Conservation (phyloP, 2,329 filamentous ascomycete species). For the Gnomoniopsis smithogilvyi region DNA sequence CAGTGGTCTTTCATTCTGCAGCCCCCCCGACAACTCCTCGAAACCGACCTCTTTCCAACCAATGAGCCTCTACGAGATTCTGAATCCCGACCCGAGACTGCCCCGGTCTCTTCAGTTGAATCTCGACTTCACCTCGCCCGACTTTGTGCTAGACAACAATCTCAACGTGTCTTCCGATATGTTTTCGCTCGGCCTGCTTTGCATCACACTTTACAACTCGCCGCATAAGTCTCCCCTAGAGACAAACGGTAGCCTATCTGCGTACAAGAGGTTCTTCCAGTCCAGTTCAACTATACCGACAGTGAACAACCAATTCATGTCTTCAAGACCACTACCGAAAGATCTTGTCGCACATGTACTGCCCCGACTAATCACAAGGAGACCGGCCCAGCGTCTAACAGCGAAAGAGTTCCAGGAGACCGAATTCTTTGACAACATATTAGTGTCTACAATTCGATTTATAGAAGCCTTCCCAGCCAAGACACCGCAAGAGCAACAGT, state of each 20-base stretch:
- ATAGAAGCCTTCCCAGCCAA: slow-evolving; percentile 89
- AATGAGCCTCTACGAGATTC: slow-evolving; percentile 76
- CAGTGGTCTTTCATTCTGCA: slow-evolving; percentile 87
- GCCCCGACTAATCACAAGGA: slow-evolving; percentile 79
- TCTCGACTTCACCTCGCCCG: slow-evolving; percentile 89
- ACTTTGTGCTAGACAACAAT: slow-evolving; percentile 90
- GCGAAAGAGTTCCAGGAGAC: slow-evolving; percentile 92
- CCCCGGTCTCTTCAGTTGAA: slow-evolving; percentile 82
- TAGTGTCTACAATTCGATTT: slow-evolving; percentile 95
- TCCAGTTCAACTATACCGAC: slow-evolving; percentile 77
- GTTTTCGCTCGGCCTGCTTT: slow-evolving; percentile 87
- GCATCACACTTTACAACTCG: slow-evolving; percentile 89
- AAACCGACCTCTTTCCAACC: slow-evolving; percentile 73
- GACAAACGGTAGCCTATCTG: slow-evolving; percentile 72
- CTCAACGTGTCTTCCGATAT: slow-evolving; percentile 83
- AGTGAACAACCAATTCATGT: slow-evolving; percentile 79
- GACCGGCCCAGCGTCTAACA: slow-evolving; percentile 82
- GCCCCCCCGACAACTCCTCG: slow-evolving; percentile 72
- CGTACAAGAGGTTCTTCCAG: slow-evolving; percentile 81
- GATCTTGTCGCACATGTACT: slow-evolving; percentile 75
- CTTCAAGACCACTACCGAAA: slow-evolving; percentile 72
- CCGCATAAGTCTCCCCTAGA: slow-evolving; percentile 86
- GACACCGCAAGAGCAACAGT: slow-evolving; percentile 83
- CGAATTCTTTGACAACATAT: slow-evolving; percentile 93
- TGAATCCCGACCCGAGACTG: slow-evolving; percentile 81